A percentile compares a stretch with the other conserved stretches of the same genome.
These are phyloP conservation scores for Malassezia obtusa DNA, from an alignment of 1,284 basidiomycete species.

Conservation along the genomic window DNA sequence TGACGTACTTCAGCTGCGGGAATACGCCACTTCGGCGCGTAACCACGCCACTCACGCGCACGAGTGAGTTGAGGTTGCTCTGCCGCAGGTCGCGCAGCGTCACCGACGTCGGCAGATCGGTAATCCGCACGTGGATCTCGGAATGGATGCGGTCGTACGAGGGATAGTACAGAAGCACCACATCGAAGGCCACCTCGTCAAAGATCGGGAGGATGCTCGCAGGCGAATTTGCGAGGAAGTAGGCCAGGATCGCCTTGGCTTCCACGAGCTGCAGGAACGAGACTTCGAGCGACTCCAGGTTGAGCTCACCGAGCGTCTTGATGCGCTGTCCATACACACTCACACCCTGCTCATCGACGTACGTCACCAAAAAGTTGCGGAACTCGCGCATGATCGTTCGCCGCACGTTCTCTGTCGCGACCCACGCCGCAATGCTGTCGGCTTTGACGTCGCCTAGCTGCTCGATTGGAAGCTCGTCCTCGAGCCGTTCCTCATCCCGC, in stretches of 20 bases:
- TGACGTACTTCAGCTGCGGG: slow-evolving; percentile 97
- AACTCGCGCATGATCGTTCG: slow-evolving; percentile 85
- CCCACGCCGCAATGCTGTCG: slow-evolving; percentile 93
- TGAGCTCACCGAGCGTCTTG: slow-evolving; percentile 85
- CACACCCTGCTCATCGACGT: slow-evolving; percentile 77
- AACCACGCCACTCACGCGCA: slow-evolving; percentile 92
- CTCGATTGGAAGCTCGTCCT: slow-evolving; percentile 80
- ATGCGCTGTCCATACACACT: slow-evolving; percentile 94
- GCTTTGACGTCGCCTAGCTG: slow-evolving; percentile 96
- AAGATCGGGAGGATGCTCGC: slow-evolving; percentile 85
- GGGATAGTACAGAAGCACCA: slow-evolving; percentile 90
- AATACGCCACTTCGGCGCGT: slow-evolving; percentile 92
- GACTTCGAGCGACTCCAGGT: slow-evolving; percentile 92
- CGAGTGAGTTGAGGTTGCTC: slow-evolving; percentile 83
- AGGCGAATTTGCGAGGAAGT: slow-evolving; percentile 91
- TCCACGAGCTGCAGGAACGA: slow-evolving; percentile 84
- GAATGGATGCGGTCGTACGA: slow-evolving; percentile 92
- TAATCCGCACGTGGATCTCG: slow-evolving; percentile 93
- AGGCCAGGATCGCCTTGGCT: slow-evolving; percentile 87
- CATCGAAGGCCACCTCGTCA: slow-evolving; percentile 86
- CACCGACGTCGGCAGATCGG: slow-evolving; percentile 77
- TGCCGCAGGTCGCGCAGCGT: slow-evolving; percentile 89
- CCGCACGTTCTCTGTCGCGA: slow-evolving; percentile 78
- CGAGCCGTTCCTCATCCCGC: slow-evolving; percentile 55
- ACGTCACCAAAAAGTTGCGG: slow-evolving; percentile 88